Conservation (phyloP, 441 rosid species). For the Daphne laureola region DNA sequence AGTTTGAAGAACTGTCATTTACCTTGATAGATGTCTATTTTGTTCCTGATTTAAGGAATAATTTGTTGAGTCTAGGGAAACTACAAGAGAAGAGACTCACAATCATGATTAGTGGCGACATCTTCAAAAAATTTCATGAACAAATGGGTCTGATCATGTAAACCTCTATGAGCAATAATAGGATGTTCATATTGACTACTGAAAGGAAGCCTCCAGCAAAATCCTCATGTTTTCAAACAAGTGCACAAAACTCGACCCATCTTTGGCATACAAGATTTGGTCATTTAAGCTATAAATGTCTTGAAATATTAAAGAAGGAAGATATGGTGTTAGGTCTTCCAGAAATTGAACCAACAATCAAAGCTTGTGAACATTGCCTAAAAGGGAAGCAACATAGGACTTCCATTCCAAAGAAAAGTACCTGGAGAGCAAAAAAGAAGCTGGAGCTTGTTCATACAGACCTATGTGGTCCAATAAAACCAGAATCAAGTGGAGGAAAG, state of each 20-base stretch:
- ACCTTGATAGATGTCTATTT: background rate
- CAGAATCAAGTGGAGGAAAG: background rate
- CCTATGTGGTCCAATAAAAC: slow-evolving; percentile 7
- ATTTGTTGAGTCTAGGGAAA: background rate
- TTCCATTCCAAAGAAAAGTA: slow-evolving; percentile 1
- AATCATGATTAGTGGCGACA: background rate
- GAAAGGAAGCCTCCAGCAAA: too few relatives aligned
- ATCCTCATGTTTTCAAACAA: too few relatives aligned
- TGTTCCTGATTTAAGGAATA: background rate
- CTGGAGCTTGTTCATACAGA: background rate
- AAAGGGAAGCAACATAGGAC: slow-evolving; percentile 7
- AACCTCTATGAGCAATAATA: background rate
- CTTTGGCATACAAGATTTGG: background rate
- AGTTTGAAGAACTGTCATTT: rapidly evolving
- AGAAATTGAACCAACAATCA: background rate
- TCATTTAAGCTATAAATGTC: background rate
- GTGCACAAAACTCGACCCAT: too few relatives aligned
- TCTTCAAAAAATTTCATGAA: background rate
- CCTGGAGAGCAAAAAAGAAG: background rate
- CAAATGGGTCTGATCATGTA: background rate
- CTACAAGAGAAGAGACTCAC: background rate
- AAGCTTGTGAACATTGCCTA: slow-evolving; percentile 6
- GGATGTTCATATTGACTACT: background rate
- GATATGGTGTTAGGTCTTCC: slow-evolving; percentile 11
- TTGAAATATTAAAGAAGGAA: too few relatives aligned